Evolutionary conservation across 768 basidiomycete genomes (phyloP).

Genomic region (Suillus decipiens): DNA sequence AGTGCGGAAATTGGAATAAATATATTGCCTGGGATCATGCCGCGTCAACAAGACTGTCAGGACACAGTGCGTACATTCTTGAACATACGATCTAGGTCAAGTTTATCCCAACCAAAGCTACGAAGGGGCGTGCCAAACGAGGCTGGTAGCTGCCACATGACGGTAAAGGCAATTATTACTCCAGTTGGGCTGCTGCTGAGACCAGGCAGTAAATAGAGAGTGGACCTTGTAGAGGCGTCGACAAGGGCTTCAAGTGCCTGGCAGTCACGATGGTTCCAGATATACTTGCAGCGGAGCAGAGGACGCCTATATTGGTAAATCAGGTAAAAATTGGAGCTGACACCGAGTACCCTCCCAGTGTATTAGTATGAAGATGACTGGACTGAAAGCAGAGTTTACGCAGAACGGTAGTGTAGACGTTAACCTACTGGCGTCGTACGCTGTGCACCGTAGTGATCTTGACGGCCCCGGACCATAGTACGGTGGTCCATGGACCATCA

Average conservation of each 20-base stretch:
- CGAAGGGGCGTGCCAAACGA: not conserved
- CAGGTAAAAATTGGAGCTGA: not conserved
- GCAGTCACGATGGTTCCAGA: conserved; percentile 8
- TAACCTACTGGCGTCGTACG: not conserved
- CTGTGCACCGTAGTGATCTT: not conserved
- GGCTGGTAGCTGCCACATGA: not conserved
- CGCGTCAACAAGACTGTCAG: not conserved
- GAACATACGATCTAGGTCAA: conserved; percentile 1
- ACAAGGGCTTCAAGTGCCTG: not conserved
- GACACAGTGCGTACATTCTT: not conserved
- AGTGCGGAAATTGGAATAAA: conserved; percentile 7
- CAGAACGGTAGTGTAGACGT: not conserved
- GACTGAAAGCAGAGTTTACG: not conserved
- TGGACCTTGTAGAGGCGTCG: conserved; percentile 9
- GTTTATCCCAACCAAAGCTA: not conserved
- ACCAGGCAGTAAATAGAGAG: conserved; percentile 8
- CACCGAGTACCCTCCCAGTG: not conserved
- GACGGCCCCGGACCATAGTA: not conserved
- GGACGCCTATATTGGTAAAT: conserved; percentile 27
- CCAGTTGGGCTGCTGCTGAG: not conserved
- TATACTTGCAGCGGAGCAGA: conserved; percentile 18
- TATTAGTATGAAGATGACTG: not conserved
- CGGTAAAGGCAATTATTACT: not conserved
- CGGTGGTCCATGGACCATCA: conserved; percentile 6
- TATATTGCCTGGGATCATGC: not conserved